A percentile compares a stretch with the other conserved stretches of the same genome.
phyloP scores from a whole-genome alignment of 2,329 filamentous ascomycete genomes.

The Penicillium sp. region DNA sequence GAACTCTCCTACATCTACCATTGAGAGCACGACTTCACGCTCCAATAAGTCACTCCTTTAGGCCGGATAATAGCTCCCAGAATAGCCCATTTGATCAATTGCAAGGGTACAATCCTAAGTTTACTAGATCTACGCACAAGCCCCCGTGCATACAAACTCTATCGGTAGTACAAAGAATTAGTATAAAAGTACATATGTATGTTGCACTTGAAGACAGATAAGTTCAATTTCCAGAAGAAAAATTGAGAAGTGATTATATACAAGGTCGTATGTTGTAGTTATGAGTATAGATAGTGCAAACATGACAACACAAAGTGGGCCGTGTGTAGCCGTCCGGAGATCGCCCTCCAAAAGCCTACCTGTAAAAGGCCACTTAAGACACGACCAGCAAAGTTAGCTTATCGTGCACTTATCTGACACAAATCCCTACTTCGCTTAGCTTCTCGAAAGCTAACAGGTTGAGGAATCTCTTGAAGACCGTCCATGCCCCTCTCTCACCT shows the following conservation, averaged over 20 bases:
- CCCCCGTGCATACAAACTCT: too few relatives aligned
- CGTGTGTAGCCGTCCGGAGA: constrained; percentile 8
- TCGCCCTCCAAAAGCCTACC: constrained; percentile 3
- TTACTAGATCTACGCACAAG: too few relatives aligned
- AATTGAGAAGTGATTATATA: not conserved
- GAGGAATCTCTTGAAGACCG: not conserved
- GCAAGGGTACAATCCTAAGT: too few relatives aligned
- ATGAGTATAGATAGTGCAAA: constrained; percentile 9
- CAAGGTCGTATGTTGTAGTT: not conserved
- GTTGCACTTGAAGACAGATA: not conserved
- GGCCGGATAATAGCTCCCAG: too few relatives aligned
- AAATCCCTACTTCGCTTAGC: not conserved
- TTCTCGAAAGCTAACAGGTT: not conserved
- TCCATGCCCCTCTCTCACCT: constrained; percentile 38
- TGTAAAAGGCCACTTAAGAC: constrained; percentile 10
- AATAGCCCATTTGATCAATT: too few relatives aligned
- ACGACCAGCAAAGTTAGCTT: constrained; percentile 15
- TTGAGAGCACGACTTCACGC: too few relatives aligned
- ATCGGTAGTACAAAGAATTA: not conserved
- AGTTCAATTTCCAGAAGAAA: not conserved
- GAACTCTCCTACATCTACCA: too few relatives aligned
- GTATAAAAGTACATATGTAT: not conserved
- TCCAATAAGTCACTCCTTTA: too few relatives aligned
- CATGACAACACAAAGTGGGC: constrained; percentile 12
- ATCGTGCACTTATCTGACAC: constrained; percentile 14